Evolutionary conservation across 2,329 filamentous ascomycete genomes (phyloP), one percentile per base, ranked within the genome.

Genomic region (Cylindrodendrum hubeiense): DNA sequence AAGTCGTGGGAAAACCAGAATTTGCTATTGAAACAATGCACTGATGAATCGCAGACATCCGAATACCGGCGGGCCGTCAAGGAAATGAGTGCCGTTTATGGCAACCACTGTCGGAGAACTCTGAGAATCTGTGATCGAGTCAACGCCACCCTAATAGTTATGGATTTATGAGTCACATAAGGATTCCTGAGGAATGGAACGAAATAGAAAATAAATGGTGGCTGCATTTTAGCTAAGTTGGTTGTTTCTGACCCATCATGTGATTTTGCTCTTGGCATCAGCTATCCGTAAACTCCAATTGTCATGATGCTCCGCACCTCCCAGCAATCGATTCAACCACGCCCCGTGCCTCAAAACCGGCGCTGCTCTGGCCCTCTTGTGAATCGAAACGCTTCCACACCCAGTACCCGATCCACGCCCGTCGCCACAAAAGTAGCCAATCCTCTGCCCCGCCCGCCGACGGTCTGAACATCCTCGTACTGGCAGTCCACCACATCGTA

Each of bases 241-340:
- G 43, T 43, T 51, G 52, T 69, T 68, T 65, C 51, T 68, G 30
- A 58, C 60, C 49, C 47, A 63, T 60, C 68, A 63, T 57, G 44
- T 68, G 53, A 65, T 51, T 22, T 43, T 37, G 62, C 57, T 63
- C 67, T 66, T 69, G 65, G 67, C 68, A 55, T 51, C 54, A 64
- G 70, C 50, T 63, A 60, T 64, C 30, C 60, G 28, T 41, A n/a
- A 47, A 55, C 37, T 39, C 12, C 17, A 54, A 53, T 21, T 33
- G 47, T 50, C n/a, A 33, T 50, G 30, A 30, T 33, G 9, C 26
- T 34, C 30, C 47, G 28, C 41, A 43, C 15, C 4, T n/a, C 26
- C 5, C n/a, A 19, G 24, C 47, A 68, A 26, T 34, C 50, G 49
- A 51, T 50, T 50, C 17, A 44, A 28, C 21, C 24, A 41, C 39